phyloP scores from a whole-genome alignment of 2,329 filamentous ascomycete species.

The Cercospora brassicicola region DNA sequence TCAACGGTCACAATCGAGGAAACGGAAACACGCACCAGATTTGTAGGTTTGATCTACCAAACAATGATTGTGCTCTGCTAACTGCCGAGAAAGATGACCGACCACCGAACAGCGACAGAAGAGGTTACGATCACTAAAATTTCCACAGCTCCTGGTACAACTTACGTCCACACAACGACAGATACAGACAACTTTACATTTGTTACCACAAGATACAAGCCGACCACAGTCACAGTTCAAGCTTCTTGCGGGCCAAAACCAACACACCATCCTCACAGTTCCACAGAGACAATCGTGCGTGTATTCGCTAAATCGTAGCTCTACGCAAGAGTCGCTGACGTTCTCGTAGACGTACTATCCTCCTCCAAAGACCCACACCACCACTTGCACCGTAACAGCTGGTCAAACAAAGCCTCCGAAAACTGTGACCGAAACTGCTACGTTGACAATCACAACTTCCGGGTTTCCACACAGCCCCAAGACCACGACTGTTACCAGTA shows the following conservation, averaged over 20 bases:
- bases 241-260: not conserved
- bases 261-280: not conserved
- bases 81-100: not conserved
- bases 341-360: not conserved
- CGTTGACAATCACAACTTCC: not conserved
- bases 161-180: not conserved
- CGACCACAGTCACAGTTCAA: not conserved
- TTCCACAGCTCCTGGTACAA: not conserved
- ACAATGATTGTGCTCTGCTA: not conserved
- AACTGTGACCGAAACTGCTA: not conserved
- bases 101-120: not conserved
- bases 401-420: not conserved
- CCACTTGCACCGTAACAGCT: not conserved
- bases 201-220: constrained; percentile 9
- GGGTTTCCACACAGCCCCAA: not conserved
- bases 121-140: not conserved
- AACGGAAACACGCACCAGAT: not conserved
- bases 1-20: constrained; percentile 5
- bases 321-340: not conserved
- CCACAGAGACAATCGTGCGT: not conserved
- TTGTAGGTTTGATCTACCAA: not conserved
- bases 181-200: not conserved
- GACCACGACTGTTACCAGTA: not conserved
- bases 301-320: not conserved
- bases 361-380: not conserved